Evolutionary conservation across 2,329 filamentous ascomycete species (phyloP).

Genomic region (Fusarium sp.): DNA sequence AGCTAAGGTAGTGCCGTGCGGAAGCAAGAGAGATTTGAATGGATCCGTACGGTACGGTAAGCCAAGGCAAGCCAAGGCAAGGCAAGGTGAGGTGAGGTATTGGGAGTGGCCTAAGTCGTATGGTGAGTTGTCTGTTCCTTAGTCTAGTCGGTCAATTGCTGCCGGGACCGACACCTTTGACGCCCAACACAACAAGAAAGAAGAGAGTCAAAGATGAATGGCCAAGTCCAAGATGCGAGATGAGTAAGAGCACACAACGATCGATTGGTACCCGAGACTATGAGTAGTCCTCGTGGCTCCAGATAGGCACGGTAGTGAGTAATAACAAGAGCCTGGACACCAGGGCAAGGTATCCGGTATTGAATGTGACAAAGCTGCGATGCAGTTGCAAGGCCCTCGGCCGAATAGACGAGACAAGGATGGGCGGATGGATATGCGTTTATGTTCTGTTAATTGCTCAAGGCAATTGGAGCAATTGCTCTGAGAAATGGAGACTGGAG

Average conservation of each 20-base stretch:
- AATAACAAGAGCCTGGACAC: conserved; percentile 4
- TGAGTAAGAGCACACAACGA: conserved; percentile 21
- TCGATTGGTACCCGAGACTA: conserved; percentile 26
- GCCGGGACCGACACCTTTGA: conserved; percentile 25
- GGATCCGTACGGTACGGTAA: neutral
- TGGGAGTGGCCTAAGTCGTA: conserved; percentile 22
- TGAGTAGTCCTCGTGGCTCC: conserved; percentile 15
- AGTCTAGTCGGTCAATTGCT: conserved; percentile 38
- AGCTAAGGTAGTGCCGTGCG: conserved; percentile 21
- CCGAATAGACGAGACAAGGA: conserved; percentile 5
- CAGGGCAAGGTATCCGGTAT: conserved; percentile 2
- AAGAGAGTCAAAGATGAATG: neutral
- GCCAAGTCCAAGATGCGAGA: conserved; percentile 22
- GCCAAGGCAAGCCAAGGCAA: neutral
- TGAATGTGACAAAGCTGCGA: conserved; percentile 4
- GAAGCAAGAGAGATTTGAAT: conserved; percentile 19
- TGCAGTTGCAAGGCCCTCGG: conserved; percentile 10
- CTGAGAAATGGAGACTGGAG: conserved; percentile 14
- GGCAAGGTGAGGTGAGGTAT: conserved; percentile 2
- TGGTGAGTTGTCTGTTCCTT: conserved; percentile 36
- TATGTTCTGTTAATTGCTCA: conserved; percentile 6
- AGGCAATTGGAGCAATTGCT: conserved; percentile 36
- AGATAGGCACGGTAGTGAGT: neutral
- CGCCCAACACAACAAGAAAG: conserved; percentile 30
- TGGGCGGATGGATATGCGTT: conserved; percentile 3